Evolutionary conservation across 768 basidiomycete genomes (phyloP).

Genomic region (Tylopilus rubrobrunneus): DNA sequence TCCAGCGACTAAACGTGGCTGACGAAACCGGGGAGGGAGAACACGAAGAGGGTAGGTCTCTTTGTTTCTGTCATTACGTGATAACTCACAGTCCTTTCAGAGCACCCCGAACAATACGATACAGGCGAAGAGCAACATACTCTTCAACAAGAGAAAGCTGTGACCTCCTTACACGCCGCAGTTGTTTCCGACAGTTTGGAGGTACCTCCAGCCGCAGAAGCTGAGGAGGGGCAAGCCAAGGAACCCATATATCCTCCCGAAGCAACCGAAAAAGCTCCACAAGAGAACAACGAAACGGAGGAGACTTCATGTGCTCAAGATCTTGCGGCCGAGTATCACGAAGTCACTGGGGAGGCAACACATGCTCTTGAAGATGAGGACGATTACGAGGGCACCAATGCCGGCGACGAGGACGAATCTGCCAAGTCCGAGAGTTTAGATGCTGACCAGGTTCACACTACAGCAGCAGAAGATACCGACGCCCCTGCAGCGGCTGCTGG

Average conservation of each 20-base stretch:
- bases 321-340: slow-evolving; percentile 14
- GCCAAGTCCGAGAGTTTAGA: slow-evolving; percentile 21
- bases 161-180: background rate
- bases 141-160: slow-evolving; percentile 7
- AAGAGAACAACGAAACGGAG: slow-evolving; percentile 7
- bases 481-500: slow-evolving; percentile 3
- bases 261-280: slow-evolving; percentile 2
- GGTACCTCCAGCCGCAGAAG: background rate
- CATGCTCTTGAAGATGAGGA: slow-evolving; percentile 21
- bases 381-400: slow-evolving; percentile 17
- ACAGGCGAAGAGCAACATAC: slow-evolving; percentile 5
- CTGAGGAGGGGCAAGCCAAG: slow-evolving; percentile 1
- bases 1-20: slow-evolving; percentile 36
- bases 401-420: slow-evolving; percentile 17
- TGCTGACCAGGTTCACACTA: slow-evolving; percentile 28
- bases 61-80: background rate
- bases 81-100: slow-evolving; percentile 13
- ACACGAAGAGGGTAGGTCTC: slow-evolving; percentile 20
- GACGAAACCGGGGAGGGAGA: slow-evolving; percentile 15
- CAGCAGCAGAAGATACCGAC: slow-evolving; percentile 21
- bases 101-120: slow-evolving; percentile 10
- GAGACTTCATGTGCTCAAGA: slow-evolving; percentile 7
- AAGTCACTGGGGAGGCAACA: slow-evolving; percentile 10
- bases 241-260: slow-evolving; percentile 2
- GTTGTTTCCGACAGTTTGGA: slow-evolving; percentile 2